Evolutionary conservation across 2,329 filamentous ascomycete genomes (phyloP), one percentile per base, ranked within the genome.

Genomic region (Trichothecium roseum): DNA sequence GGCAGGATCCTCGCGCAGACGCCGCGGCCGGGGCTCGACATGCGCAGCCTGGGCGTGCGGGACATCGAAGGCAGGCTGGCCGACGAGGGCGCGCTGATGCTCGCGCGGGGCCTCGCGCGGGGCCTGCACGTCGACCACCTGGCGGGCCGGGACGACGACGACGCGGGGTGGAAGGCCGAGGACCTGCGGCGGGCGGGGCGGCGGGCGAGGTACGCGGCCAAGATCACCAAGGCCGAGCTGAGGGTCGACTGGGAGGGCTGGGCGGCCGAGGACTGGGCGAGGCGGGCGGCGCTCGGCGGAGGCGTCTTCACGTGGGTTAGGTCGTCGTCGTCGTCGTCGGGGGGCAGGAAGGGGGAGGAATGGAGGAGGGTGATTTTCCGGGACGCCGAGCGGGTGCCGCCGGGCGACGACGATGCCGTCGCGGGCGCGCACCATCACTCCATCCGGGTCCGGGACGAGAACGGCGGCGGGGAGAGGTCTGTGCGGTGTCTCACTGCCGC

Each of bases 1-100:
- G 91, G 91, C 18, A 56, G 64, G 3, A 70, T 95, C 8, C 66
- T 98, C 18, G 68, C 73, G 13, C 87, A 93, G 57, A 80, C 76
- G 0, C 67, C 72, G 0, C 38, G 51, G 0, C 76, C 76, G 0
- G 76, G 74, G 2, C 63, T 85, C 22, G 60, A 60, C 16, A 60
- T 73, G 18, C n/a, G n/a, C 60, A 64, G 0, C 46, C 55, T 0
- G 48, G 49, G 16, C 67, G 62, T 63, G 3, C 40, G 51, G n/a
- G 46, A 54, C 14, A 50, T 68, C 3, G 52, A 45, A 2, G 53
- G 63, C 4, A 53, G 70, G 5, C 63, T 91, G 28, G 78, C 78
- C 0, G 64, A 66, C 0, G 53, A 68, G n/a, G 86, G 83, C 2
- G 84, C 82, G 0, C 52, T 72, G 3, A 71, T 95, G 60, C 72